A percentile compares a stretch with the other conserved stretches of the same genome.
Evolutionary conservation across 495 filamentous ascomycete genomes (phyloP).

Genomic region (Saxophila tyrrhenica): DNA sequence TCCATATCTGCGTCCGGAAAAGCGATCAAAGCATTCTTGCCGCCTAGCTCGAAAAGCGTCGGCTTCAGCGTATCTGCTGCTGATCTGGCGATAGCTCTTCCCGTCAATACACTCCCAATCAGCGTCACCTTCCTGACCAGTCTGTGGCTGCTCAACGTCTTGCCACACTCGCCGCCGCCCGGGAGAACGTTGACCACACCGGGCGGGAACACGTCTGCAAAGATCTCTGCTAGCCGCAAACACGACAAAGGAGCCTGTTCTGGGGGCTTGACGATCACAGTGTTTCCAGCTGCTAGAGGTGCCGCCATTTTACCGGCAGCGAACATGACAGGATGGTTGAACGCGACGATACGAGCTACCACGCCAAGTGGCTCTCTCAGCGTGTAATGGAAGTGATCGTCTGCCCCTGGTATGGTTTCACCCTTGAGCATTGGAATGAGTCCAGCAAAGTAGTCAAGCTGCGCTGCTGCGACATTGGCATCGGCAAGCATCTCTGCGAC

Average conservation of each 20-base stretch:
- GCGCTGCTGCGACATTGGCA: slow-evolving; percentile 11
- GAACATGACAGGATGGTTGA: slow-evolving; percentile 24
- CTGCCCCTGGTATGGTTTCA: slow-evolving; percentile 17
- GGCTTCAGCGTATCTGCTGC: slow-evolving; percentile 79
- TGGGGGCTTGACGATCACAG: slow-evolving; percentile 78
- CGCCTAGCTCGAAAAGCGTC: slow-evolving; percentile 84
- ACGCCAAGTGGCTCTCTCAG: slow-evolving; percentile 82
- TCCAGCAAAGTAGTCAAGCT: slow-evolving; percentile 18
- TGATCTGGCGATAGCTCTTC: slow-evolving; percentile 81
- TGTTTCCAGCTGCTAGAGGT: slow-evolving; percentile 50
- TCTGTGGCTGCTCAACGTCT: slow-evolving; percentile 62
- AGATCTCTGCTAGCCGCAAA: slow-evolving; percentile 68
- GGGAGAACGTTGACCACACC: slow-evolving; percentile 89
- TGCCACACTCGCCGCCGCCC: slow-evolving; percentile 66
- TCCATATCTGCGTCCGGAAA: slow-evolving; percentile 82
- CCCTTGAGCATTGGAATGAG: slow-evolving; percentile 19
- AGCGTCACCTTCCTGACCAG: slow-evolving; percentile 85
- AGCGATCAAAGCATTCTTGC: slow-evolving; percentile 77
- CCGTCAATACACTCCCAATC: slow-evolving; percentile 75
- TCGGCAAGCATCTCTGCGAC: slow-evolving; percentile 15
- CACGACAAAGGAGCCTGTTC: slow-evolving; percentile 85
- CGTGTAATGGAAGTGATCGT: slow-evolving; percentile 46
- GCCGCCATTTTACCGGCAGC: slow-evolving; percentile 22
- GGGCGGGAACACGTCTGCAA: slow-evolving; percentile 81
- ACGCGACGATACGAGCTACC: slow-evolving; percentile 20